Evolutionary conservation across 2,329 filamentous ascomycete species (phyloP), one percentile per base, ranked within the genome.

Genomic region (Talaromyces albobiverticillius): DNA sequence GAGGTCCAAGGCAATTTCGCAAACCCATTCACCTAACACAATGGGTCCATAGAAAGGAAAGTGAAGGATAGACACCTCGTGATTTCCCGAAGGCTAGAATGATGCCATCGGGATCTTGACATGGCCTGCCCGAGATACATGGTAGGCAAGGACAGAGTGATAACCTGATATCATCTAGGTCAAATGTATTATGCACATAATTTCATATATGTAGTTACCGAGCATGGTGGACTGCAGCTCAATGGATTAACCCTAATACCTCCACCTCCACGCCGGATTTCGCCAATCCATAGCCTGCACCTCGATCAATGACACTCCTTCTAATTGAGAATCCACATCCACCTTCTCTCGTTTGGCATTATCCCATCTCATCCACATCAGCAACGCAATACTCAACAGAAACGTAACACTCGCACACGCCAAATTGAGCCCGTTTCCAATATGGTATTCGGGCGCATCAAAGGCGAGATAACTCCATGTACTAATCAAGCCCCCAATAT

Each of bases 361-460:
- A 61, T 87, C 82, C 64, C 66, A 69, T 49, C 73, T 75, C 78
- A 88, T 87, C 82, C 83, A 90, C 1, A 79, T 59, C 58, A 82
- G 71, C 32, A 86, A 65, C 0, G 62, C 47, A 0, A 78, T 75
- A 4, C 76, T 74, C 3, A 79, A 53, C 1, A 89, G 51, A 11
- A 88, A 64, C 1, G 82, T 82, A 1, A 72, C 71, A n/a, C 75
- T 76, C n/a, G 77, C 76, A 0, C 82, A 84, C 0, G 82, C 87
- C 41, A 89, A 63, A 64, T 90, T 90, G 32, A 90, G 67, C 0
- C 86, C 86, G 62, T 89, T 89, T 1, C 87, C 87, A 53, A 89
- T 88, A 57, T 76, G 83, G 62, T 84, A 90, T 55, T 89, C 69
- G 0, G 87, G 87, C 0, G 62, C 81, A 63, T 89, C 86, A 60